Conservation (phyloP, 2,329 filamentous ascomycete genomes). For the Sclerotinia spermophila region DNA sequence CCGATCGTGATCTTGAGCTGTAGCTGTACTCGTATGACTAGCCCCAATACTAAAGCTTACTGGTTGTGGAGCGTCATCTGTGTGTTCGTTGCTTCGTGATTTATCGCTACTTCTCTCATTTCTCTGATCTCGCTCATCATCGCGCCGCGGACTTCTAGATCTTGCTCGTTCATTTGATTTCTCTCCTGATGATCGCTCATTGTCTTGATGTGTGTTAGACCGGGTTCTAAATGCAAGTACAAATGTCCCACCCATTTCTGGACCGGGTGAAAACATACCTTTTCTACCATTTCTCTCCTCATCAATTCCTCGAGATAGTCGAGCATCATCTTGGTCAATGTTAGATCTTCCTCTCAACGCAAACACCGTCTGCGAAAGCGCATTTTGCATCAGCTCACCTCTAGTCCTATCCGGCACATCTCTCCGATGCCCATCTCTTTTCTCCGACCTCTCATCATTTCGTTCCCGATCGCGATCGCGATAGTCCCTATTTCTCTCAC, state of each 20-base stretch:
- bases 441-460: constrained; percentile 25
- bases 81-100: constrained; percentile 5
- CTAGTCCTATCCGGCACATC: constrained; percentile 18
- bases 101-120: constrained; percentile 22
- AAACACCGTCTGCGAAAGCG: constrained; percentile 14
- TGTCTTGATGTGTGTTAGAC: constrained; percentile 27
- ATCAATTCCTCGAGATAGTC: constrained; percentile 2
- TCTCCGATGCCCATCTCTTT: constrained; percentile 10
- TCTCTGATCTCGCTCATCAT: constrained; percentile 19
- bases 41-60: constrained; percentile 35
- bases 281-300: constrained; percentile 15
- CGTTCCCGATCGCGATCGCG: constrained; percentile 22
- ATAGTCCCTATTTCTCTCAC: constrained; percentile 28
- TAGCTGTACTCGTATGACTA: constrained; percentile 20
- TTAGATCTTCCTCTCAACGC: constrained; percentile 20
- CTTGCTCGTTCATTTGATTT: constrained; percentile 25
- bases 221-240: constrained; percentile 14
- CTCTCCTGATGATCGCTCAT: constrained; percentile 25
- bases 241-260: background rate
- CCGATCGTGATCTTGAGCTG: constrained; percentile 31
- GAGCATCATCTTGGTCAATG: background rate
- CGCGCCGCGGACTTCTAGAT: constrained; percentile 22
- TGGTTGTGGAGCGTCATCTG: constrained; percentile 29
- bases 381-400: constrained; percentile 15
- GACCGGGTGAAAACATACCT: constrained; percentile 12